Conservation (phyloP, 1,284 basidiomycete genomes). For the Ceraceosorus bombacis region DNA sequence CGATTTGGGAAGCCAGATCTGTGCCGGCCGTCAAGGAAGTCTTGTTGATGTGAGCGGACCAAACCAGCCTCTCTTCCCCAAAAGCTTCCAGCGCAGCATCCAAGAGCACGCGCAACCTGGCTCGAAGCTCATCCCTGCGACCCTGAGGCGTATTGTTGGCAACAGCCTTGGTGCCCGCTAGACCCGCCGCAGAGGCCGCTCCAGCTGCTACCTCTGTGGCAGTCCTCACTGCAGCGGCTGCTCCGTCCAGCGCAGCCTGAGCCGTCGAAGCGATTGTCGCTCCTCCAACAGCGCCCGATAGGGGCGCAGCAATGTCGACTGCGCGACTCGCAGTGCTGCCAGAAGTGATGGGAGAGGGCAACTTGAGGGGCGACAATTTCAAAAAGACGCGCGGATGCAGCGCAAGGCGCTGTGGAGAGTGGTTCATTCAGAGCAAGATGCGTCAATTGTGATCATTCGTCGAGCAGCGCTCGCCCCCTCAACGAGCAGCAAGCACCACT, state of each 20-base stretch:
- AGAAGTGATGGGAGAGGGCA: neutral
- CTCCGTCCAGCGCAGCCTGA: neutral
- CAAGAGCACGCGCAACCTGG: slow-evolving; percentile 6
- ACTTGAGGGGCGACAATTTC: slow-evolving; percentile 6
- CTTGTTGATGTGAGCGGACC: slow-evolving; percentile 3
- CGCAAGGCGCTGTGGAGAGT: slow-evolving; percentile 4
- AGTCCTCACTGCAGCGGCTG: neutral
- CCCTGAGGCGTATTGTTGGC: too few relatives aligned
- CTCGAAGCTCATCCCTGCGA: slow-evolving; percentile 3
- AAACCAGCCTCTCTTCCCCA: slow-evolving; percentile 9
- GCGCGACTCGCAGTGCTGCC: neutral
- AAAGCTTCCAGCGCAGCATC: slow-evolving; percentile 9
- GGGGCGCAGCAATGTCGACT: neutral
- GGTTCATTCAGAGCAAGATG: too few relatives aligned
- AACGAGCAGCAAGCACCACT: neutral
- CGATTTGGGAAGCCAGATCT: neutral
- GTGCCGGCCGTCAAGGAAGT: neutral
- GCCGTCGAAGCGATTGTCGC: neutral
- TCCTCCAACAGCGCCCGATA: neutral
- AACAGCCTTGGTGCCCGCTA: neutral
- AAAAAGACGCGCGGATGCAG: slow-evolving; percentile 9
- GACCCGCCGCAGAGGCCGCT: neutral
- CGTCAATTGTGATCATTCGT: neutral
- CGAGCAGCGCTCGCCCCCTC: neutral
- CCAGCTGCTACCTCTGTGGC: slow-evolving; percentile 2